Evolutionary conservation across 2,329 filamentous ascomycete species (phyloP).

Genomic region (Paecilomyces variotii): DNA sequence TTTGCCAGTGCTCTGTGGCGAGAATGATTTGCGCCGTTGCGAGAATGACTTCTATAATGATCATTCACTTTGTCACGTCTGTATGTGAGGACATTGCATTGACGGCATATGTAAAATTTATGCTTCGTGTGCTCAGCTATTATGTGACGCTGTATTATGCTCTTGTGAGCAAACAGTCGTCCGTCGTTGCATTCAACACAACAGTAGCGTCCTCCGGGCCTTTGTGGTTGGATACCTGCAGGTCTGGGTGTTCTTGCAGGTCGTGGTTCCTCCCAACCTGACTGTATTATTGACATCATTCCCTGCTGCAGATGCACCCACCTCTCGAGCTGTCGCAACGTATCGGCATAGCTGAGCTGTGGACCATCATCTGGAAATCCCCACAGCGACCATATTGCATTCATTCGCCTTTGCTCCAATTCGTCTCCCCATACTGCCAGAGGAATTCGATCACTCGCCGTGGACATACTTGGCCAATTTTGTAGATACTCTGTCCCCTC

Average conservation of each 20-base stretch:
- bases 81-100: not conserved
- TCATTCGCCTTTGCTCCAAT: not conserved
- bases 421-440: not conserved
- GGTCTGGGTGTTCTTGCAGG: not conserved
- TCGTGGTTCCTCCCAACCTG: not conserved
- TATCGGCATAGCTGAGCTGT: not conserved
- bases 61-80: not conserved
- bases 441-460: not conserved
- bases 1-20: not conserved
- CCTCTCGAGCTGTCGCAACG: not conserved
- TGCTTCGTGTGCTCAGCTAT: not conserved
- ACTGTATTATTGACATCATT: not conserved
- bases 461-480: not conserved
- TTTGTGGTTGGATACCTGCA: not conserved
- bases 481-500: not conserved
- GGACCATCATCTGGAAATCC: not conserved
- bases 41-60: not conserved
- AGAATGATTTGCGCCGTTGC: not conserved
- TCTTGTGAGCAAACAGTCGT: not conserved
- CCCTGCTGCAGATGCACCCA: not conserved
- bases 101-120: not conserved
- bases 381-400: not conserved
- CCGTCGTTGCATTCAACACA: not conserved
- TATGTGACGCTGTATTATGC: not conserved
- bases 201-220: not conserved